Conservation (phyloP, 768 basidiomycete species). For the Agrocybe praecox region DNA sequence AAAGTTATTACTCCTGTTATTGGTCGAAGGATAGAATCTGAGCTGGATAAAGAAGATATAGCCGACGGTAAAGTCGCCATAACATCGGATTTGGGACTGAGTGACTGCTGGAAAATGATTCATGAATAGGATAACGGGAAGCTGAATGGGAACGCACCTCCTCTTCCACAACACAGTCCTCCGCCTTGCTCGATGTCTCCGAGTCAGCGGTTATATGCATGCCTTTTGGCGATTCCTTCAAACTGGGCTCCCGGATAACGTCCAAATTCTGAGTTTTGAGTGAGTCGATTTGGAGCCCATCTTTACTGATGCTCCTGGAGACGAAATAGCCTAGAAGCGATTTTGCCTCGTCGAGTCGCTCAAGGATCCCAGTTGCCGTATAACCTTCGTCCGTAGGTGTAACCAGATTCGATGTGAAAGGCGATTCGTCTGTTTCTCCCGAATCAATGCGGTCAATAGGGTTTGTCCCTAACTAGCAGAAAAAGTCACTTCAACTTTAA, state of each 20-base stretch:
- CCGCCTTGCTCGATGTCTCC: background rate
- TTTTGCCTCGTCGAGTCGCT: conserved; percentile 16
- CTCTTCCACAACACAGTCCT: background rate
- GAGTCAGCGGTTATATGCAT: background rate
- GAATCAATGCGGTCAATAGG: conserved; percentile 26
- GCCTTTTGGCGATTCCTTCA: background rate
- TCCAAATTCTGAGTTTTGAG: background rate
- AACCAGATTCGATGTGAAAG: conserved; percentile 40
- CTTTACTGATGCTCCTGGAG: conserved; percentile 1
- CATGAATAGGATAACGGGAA: too few species aligned
- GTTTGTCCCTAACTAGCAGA: background rate
- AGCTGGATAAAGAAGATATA: conserved; percentile 9
- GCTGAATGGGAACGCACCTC: too few species aligned
- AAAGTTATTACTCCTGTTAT: conserved; percentile 13
- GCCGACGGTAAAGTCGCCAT: background rate
- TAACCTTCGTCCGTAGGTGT: conserved; percentile 41
- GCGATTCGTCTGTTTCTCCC: conserved; percentile 41
- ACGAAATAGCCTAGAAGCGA: conserved; percentile 18
- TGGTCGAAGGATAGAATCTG: conserved; percentile 9
- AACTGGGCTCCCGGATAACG: background rate
- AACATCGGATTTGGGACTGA: background rate
- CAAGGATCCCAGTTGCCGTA: conserved; percentile 17
- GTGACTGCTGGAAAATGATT: background rate
- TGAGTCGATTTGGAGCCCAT: background rate
- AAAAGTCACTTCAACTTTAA: background rate